Conservation (phyloP, 768 basidiomycete genomes). For the Paxillus rubicundulus region DNA sequence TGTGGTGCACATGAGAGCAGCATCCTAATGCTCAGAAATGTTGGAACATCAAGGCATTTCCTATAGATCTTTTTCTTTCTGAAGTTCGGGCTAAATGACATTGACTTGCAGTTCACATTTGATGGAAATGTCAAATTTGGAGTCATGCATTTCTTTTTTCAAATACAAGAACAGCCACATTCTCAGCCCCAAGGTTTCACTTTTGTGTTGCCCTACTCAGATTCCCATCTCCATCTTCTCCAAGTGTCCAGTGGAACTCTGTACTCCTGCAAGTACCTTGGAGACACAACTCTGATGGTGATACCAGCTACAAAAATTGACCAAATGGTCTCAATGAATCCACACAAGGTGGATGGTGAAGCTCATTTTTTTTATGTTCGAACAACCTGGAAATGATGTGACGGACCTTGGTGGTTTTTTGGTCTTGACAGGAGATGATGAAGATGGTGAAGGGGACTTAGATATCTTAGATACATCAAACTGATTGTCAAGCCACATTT, state of each 20-base stretch:
- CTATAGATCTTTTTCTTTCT: neutral
- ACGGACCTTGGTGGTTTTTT: neutral
- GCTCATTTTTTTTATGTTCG: neutral
- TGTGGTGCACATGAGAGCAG: slow-evolving; percentile 11
- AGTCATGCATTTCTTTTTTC: slow-evolving; percentile 22
- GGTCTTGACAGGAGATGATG: neutral
- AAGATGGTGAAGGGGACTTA: neutral
- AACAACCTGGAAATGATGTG: slow-evolving; percentile 7
- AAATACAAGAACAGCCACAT: neutral
- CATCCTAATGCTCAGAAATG: slow-evolving; percentile 1
- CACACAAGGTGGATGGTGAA: neutral
- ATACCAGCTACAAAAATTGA: neutral
- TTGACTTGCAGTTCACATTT: neutral
- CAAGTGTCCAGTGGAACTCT: neutral
- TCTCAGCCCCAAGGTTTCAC: slow-evolving; percentile 11
- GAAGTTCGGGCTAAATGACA: too few relatives aligned
- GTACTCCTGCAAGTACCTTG: neutral
- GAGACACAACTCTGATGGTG: neutral
- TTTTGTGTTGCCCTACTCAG: slow-evolving; percentile 19
- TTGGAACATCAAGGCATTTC: slow-evolving; percentile 11
- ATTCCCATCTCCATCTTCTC: slow-evolving; percentile 15
- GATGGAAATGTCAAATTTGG: slow-evolving; percentile 5
- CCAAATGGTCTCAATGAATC: slow-evolving; percentile 8
- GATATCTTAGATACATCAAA: too few relatives aligned
- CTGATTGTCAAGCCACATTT: too few relatives aligned